Evolutionary conservation across 768 basidiomycete species (phyloP), one percentile per base, ranked within the genome.

Genomic region (Epithele typhae): DNA sequence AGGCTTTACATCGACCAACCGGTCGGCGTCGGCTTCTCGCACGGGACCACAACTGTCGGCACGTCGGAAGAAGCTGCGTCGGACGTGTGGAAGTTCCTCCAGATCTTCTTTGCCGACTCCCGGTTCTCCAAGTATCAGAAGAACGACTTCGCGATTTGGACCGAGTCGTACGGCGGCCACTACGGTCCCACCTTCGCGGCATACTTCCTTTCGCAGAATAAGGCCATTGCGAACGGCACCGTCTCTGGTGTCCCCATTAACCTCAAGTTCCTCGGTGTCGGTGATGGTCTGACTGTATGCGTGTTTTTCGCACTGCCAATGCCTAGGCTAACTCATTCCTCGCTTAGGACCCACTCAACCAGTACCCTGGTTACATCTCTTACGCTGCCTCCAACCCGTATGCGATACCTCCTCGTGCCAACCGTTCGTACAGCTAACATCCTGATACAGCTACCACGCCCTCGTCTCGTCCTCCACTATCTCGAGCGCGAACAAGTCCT

Each of bases 1-100:
- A 66, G 64, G 17, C 60, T 82, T n/a, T 82, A 72, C 61, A 79
- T 82, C 46, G 81, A 82, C 49, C 81, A 82, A 56, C 81, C 81
- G 18, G 58, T 81, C 17, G 80, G 80, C 11, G 74, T 74, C 5
- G 82, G 82, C 25, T 84, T 81, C 65, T 82, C 80, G 2, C 71
- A 82, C 56, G 80, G 81, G 5, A 68, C 65, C 14, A 54, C 67
- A 27, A 65, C 60, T 8, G 77, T 81, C 36, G 69, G 72, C 12
- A 79, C 77, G 8, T 78, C 79, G 10, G 64, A 71, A 45, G 57
- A 69, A 41, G 81, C 81, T 3, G 82, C 82, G 0, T 55, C 65
- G 8, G 80, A 81, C 52, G 60, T 82, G 7, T 84, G 81, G 81
- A 69, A 61, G 55, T 78, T 82, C 66, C 61, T 84, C 55, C 81